These are phyloP conservation scores for Paramecium caudatum DNA, from an alignment of 73 alveolate species.

Conservation along the genomic window DNA sequence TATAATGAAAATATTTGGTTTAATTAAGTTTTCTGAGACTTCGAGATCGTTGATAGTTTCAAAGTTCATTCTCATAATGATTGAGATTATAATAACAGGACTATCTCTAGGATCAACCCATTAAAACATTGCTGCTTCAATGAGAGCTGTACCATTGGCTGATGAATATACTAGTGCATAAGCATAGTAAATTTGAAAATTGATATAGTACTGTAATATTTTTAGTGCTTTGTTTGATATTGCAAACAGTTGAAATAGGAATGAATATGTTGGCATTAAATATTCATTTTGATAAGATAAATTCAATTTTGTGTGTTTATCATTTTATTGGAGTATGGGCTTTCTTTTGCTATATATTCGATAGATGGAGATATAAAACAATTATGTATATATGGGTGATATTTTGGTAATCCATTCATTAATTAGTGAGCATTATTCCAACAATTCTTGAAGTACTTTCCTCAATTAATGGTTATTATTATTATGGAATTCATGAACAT, in stretches of 20 bases:
- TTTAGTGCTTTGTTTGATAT: slow-evolving; percentile 4
- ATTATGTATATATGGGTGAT: slow-evolving; percentile 49
- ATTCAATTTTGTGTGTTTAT: slow-evolving; percentile 43
- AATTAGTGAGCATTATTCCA: not conserved
- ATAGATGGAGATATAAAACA: slow-evolving; percentile 18
- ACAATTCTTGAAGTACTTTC: slow-evolving; percentile 3
- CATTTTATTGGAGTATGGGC: slow-evolving; percentile 27
- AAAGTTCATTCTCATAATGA: not conserved
- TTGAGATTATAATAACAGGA: not conserved
- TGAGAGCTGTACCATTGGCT: not conserved
- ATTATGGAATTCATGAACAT: slow-evolving; percentile 60
- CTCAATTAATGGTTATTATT: not conserved
- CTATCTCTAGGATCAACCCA: not conserved
- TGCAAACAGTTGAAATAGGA: not conserved
- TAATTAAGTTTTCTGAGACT: slow-evolving; percentile 19
- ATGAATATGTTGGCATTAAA: slow-evolving; percentile 47
- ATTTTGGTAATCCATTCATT: not conserved
- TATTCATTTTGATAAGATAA: slow-evolving; percentile 53
- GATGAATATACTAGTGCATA: slow-evolving; percentile 22
- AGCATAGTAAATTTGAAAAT: not conserved
- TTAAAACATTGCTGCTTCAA: slow-evolving; percentile 21
- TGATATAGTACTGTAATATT: not conserved
- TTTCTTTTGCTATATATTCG: slow-evolving; percentile 11
- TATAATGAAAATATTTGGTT: slow-evolving; percentile 21
- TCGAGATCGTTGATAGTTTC: slow-evolving; percentile 28